Evolutionary conservation across 371 early-diverging fungal genomes (phyloP), one percentile per base, ranked within the genome.

Genomic region (Apophysomyces sp.): DNA sequence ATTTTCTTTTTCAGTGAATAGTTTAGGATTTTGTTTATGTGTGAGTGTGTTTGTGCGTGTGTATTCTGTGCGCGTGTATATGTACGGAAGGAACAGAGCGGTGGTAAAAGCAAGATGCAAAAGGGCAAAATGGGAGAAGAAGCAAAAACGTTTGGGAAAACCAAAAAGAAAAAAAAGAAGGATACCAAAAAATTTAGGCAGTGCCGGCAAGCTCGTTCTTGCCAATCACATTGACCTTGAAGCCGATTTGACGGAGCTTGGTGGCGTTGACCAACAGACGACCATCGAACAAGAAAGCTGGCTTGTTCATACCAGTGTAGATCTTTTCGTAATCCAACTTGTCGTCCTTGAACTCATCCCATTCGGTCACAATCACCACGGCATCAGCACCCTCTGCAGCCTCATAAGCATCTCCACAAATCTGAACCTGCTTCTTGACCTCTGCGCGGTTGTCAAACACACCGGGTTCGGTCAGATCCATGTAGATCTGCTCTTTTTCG

Each of bases 261-360:
- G 80, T 74, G 55, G 83, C 80, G 69, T 95, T 89, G 34, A 97
- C 75, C 62, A 95, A 85, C 62, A 93, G 77, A 57, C 96, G 92
- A 52, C 98, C 98, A 71, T 97, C 98, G 76, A 97, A 96, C 62
- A 96, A 80, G 75, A 91, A 94, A 52, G 95, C 94, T 32, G 95
- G 95, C 82, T 92, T 92, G 60, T 89, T 80, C 94, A 95, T 94
- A 28, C 74, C 68, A 18, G 77, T 74, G 65, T 86, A 89, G 58
- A 94, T 88, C 69, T 72, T 77, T 52, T 76, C 39, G 76, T 91
- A 97, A 74, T 96, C 93, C 18, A 87, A 68, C 60, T 76, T 34
- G 55, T 74, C 78, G 39, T 77, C 68, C 73, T 86, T 90, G 83
- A 97, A 96, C 83, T 95, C 95, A 70, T 93, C 91, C 98, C 98